These are phyloP conservation scores for Neoarthrinium moseri DNA, from an alignment of 2,329 filamentous ascomycete species.

Conservation along the genomic window DNA sequence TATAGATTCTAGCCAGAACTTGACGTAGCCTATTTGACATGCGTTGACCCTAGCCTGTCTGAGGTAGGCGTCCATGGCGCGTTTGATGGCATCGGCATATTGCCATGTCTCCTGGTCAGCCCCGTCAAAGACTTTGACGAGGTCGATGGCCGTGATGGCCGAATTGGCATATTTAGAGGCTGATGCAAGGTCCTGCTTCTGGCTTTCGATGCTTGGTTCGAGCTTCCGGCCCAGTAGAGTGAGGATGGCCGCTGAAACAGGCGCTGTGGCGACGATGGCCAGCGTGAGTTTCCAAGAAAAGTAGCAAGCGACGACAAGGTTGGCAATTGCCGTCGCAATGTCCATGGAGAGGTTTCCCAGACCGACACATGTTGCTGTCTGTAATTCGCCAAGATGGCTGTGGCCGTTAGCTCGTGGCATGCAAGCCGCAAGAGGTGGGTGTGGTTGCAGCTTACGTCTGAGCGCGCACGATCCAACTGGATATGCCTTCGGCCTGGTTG, in stretches of 20 bases:
- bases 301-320: constrained; percentile 70
- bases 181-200: constrained; percentile 64
- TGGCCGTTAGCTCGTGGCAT: constrained; percentile 14
- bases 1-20: constrained; percentile 72
- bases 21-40: constrained; percentile 69
- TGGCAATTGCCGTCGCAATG: constrained; percentile 61
- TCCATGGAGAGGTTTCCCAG: constrained; percentile 70
- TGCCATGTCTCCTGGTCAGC: constrained; percentile 66
- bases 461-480: constrained; percentile 67
- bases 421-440: not conserved
- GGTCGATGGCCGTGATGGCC: constrained; percentile 72
- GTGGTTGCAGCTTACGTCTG: constrained; percentile 61
- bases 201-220: constrained; percentile 64
- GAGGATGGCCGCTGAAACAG: constrained; percentile 63
- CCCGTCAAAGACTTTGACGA: constrained; percentile 84
- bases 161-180: constrained; percentile 72
- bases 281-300: constrained; percentile 84
- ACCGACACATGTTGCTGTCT: constrained; percentile 76
- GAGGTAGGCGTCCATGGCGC: constrained; percentile 62
- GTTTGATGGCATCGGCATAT: constrained; percentile 58
- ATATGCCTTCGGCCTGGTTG: constrained; percentile 65
- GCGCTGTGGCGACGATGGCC: constrained; percentile 71
- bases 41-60: constrained; percentile 68
- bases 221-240: constrained; percentile 59
- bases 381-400: constrained; percentile 83